These are phyloP conservation scores for Calocybe indica DNA, from an alignment of 768 basidiomycete genomes.

Conservation along the genomic window DNA sequence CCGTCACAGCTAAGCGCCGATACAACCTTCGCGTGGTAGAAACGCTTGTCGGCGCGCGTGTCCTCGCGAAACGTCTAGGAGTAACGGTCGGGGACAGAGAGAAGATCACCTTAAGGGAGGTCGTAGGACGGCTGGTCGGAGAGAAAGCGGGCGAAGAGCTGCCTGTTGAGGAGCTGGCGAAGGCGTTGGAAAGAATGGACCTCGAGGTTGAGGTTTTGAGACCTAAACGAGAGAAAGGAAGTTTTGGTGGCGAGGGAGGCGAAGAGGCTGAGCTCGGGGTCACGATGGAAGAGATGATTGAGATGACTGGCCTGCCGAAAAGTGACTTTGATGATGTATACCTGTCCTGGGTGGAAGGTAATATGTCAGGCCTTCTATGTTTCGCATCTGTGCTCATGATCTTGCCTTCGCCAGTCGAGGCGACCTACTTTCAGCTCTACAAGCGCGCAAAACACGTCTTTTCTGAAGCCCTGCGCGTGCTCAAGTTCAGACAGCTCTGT, in stretches of 20 bases:
- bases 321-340: conserved; percentile 60
- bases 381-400: neutral
- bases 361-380: conserved; percentile 14
- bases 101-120: conserved; percentile 61
- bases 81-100: conserved; percentile 36
- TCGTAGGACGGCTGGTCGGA: conserved; percentile 51
- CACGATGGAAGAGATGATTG: conserved; percentile 71
- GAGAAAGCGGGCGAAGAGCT: conserved; percentile 42
- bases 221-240: conserved; percentile 22
- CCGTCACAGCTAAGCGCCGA: conserved; percentile 62
- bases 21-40: conserved; percentile 95
- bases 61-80: conserved; percentile 58
- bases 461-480: conserved; percentile 74
- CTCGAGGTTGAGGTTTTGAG: conserved; percentile 48
- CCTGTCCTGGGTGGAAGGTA: conserved; percentile 77
- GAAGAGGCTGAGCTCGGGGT: conserved; percentile 50
- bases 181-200: conserved; percentile 40
- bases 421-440: conserved; percentile 77
- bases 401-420: conserved; percentile 51
- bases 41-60: conserved; percentile 71
- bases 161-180: conserved; percentile 37
- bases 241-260: no score
- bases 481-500: conserved; percentile 70
- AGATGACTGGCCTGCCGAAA: conserved; percentile 49
- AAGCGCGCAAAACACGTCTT: conserved; percentile 79